phyloP scores from a whole-genome alignment of 108 stramenopile species.

The Skeletonema grethae region DNA sequence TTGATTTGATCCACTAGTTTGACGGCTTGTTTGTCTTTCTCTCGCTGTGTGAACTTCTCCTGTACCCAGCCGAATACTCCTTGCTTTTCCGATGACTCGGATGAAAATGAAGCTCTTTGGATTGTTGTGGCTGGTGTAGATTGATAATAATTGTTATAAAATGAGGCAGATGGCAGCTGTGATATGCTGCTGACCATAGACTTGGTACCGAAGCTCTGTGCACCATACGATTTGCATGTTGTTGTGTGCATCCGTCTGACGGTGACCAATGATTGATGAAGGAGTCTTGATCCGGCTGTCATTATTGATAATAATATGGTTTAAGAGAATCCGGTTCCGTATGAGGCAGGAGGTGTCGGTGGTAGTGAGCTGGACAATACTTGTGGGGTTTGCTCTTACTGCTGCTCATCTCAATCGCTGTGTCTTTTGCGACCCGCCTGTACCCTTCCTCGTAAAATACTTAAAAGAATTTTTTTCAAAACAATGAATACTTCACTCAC shows the following conservation, averaged over 20 bases:
- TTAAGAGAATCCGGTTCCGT: background rate
- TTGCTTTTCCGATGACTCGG: constrained; percentile 16
- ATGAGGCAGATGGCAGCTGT: constrained; percentile 8
- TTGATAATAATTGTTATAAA: background rate
- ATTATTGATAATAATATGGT: background rate
- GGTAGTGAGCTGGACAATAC: too few species aligned
- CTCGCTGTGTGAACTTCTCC: constrained; percentile 56
- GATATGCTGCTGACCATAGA: background rate
- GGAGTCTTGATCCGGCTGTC: background rate
- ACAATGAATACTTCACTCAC: too few species aligned
- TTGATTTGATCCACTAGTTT: constrained; percentile 70
- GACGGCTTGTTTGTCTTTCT: constrained; percentile 55
- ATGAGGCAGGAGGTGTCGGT: too few species aligned
- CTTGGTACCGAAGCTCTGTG: constrained; percentile 2
- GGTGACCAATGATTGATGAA: background rate
- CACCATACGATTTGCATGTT: background rate
- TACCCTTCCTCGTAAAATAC: too few species aligned
- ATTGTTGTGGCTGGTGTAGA: background rate
- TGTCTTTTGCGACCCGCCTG: too few species aligned
- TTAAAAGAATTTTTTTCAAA: too few species aligned
- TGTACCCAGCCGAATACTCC: constrained; percentile 44
- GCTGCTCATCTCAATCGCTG: too few species aligned
- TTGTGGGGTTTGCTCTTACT: too few species aligned
- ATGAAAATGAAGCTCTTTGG: constrained; percentile 1
- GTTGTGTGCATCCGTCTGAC: constrained; percentile 12